phyloP scores from a whole-genome alignment of 257 asterid genomes.

The Solanum dulcamara region DNA sequence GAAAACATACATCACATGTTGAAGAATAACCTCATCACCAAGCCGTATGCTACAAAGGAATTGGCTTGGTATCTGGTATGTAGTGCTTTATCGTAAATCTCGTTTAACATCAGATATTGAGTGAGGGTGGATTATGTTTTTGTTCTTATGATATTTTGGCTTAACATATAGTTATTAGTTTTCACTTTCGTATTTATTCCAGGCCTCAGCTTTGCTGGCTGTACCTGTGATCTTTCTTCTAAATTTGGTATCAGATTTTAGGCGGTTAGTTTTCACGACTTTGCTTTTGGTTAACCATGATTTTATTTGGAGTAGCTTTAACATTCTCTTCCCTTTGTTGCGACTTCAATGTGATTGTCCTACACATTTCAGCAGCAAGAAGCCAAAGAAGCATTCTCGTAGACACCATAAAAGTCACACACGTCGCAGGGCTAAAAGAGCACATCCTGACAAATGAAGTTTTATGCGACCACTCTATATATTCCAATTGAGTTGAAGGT shows the following conservation, averaged over 20 bases:
- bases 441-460: slow-evolving; percentile 14
- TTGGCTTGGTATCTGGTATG: slow-evolving; percentile 21
- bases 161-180: background rate
- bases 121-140: background rate
- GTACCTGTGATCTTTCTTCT: slow-evolving; percentile 19
- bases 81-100: background rate
- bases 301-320: background rate
- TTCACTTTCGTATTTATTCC: background rate
- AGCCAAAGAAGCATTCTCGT: slow-evolving; percentile 22
- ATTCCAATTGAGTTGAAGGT: slow-evolving; percentile 5
- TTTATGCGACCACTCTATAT: background rate
- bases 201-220: slow-evolving; percentile 26
- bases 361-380: slow-evolving; percentile 11
- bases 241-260: slow-evolving; percentile 5
- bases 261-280: slow-evolving; percentile 11
- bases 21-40: slow-evolving; percentile 17
- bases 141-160: background rate
- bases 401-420: slow-evolving; percentile 18
- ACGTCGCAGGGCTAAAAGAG: slow-evolving; percentile 21
- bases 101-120: background rate
- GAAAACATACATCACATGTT: slow-evolving; percentile 12
- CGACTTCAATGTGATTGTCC: background rate
- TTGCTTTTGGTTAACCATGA: background rate
- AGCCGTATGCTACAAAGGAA: slow-evolving; percentile 27
- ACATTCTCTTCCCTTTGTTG: background rate